Percentiles rank a stretch among this genome's conserved stretches.
Conservation (phyloP, 106 monocot species). For the Phalaenopsis equestris region DNA sequence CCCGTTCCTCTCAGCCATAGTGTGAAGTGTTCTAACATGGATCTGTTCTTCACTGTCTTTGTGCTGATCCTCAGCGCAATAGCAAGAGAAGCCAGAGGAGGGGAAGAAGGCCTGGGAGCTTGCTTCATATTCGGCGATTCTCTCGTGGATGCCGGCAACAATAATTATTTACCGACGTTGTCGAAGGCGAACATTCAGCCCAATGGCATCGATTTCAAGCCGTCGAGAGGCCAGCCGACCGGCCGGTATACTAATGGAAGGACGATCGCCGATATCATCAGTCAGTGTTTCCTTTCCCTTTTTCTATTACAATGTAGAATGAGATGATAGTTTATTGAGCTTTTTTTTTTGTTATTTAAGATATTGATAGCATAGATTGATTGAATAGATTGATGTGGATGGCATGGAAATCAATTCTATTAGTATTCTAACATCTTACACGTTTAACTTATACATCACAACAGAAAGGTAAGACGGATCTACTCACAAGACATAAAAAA, state of each 20-base stretch:
- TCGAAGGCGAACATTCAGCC: slow-evolving; percentile 62
- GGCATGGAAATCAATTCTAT: too few relatives aligned
- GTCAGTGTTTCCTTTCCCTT: slow-evolving; percentile 14
- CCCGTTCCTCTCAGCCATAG: background rate
- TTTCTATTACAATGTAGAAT: background rate
- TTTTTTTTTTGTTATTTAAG: too few relatives aligned
- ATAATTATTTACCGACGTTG: slow-evolving; percentile 58
- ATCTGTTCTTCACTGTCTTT: background rate
- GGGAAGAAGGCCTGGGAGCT: slow-evolving; percentile 23
- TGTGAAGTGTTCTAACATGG: background rate
- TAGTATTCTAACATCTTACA: too few relatives aligned
- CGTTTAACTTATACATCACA: too few relatives aligned
- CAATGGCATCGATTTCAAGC: slow-evolving; percentile 76
- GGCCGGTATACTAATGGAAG: slow-evolving; percentile 80
- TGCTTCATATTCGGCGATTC: slow-evolving; percentile 88
- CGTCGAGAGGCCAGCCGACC: slow-evolving; percentile 57
- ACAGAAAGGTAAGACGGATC: too few relatives aligned
- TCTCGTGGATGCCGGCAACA: slow-evolving; percentile 81
- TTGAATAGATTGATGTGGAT: too few relatives aligned
- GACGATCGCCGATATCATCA: slow-evolving; percentile 72
- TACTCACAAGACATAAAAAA: too few relatives aligned
- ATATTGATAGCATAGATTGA: too few relatives aligned
- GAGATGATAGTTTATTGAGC: too few relatives aligned
- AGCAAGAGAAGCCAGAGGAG: background rate
- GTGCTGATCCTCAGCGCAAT: background rate